Base-by-base conservation (phyloP, 169 alveolate species). In the Miamiensis avidus region DNA sequence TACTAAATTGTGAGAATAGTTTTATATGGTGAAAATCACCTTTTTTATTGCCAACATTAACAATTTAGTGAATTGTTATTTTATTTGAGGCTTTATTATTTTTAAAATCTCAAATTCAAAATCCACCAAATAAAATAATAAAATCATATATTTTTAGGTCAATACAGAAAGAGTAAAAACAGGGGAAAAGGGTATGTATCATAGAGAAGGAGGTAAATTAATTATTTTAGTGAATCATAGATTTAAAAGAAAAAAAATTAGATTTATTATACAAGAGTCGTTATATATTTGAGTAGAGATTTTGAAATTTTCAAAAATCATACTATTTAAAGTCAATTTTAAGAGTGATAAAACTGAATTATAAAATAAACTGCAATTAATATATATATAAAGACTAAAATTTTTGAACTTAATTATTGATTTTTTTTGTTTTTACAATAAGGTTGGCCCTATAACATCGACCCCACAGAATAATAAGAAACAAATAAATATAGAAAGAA, bases 361-460 rank as follows among this genome's bases (percentile, higher is more conserved):
- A 85, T 85, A 74, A 88, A 83, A 69, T 81, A 87, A 76, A 87
- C 91, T 25, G 20, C 20, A 65, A 65, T 65, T 25, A 65, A 65
- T 65, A 65, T 75, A 31, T 31, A 25, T 75, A 27, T 75, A 78
- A 78, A 33, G 25, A 29, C 1, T 20, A 26, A 88, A 84, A 81
- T 11, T 82, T n/a, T n/a, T n/a, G n/a, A n/a, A n/a, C n/a, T n/a
- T n/a, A n/a, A n/a, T n/a, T n/a, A n/a, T n/a, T n/a, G n/a, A n/a
- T n/a, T 78, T 81, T 84, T 85, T 84, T 82, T 89, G 75, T 82
- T 82, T 74, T 76, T 83, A 32, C 83, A 77, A 82, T 82, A 82
- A 89, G 97, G 99, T 31, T 97, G 99, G 99, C 99, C 99, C 0
- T 93, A 93, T 76, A 98, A 96, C 75, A 95, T 95, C 30, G 98